phyloP scores from a whole-genome alignment of 345 rosid species.

The Populus euphratica region DNA sequence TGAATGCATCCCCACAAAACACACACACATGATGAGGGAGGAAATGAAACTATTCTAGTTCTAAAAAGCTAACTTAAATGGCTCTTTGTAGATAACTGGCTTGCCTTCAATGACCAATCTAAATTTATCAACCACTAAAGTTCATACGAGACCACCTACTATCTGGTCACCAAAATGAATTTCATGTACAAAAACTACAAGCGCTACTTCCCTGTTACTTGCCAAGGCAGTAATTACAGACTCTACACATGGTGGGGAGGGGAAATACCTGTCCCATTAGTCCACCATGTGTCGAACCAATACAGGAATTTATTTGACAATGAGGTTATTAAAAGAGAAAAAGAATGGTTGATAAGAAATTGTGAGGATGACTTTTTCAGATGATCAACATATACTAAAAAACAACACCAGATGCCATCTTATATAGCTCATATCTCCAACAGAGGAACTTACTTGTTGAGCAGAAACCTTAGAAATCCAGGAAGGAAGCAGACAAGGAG shows the following conservation, averaged over 20 bases:
- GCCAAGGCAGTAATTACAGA: background rate
- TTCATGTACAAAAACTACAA: background rate
- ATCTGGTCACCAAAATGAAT: background rate
- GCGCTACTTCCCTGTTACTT: too few relatives aligned
- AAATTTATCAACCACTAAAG: too few relatives aligned
- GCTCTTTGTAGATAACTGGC: too few relatives aligned
- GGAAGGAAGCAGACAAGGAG: conserved; percentile 90
- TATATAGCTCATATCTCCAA: background rate
- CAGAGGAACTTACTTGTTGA: conserved; percentile 62
- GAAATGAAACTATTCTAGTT: too few relatives aligned
- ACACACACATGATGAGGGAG: too few relatives aligned
- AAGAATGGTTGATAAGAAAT: background rate
- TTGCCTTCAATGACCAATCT: too few relatives aligned
- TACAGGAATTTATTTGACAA: background rate
- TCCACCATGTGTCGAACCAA: background rate
- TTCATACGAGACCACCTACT: too few relatives aligned
- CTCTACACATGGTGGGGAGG: background rate
- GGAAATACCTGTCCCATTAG: background rate
- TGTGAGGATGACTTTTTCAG: background rate
- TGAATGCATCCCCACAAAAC: too few relatives aligned
- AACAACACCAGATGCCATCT: background rate
- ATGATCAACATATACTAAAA: background rate
- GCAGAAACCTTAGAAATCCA: conserved; percentile 97
- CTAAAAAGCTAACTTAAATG: too few relatives aligned
- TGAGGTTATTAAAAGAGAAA: background rate